These are phyloP conservation scores for Emericellopsis terricola DNA, from an alignment of 495 filamentous ascomycete genomes.

Conservation along the genomic window DNA sequence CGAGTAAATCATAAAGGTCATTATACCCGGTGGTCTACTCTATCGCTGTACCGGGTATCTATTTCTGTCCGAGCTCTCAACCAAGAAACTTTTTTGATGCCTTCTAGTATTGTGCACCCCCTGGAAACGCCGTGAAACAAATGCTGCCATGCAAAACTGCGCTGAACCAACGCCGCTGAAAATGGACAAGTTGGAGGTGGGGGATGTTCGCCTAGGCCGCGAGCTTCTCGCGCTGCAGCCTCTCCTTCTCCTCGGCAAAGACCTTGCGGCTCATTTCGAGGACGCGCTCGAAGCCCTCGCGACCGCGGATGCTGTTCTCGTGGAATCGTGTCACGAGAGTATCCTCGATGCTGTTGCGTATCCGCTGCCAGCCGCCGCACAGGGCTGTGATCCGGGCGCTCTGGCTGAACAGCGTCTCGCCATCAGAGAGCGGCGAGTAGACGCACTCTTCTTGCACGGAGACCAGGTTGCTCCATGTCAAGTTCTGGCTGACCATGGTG, in stretches of 20 bases:
- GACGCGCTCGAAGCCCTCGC: conserved; percentile 86
- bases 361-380: conserved; percentile 88
- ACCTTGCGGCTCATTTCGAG: conserved; percentile 85
- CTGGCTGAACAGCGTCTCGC: conserved; percentile 66
- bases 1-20: not conserved
- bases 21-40: not conserved
- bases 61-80: not conserved
- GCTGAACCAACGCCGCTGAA: too few species aligned
- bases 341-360: conserved; percentile 87
- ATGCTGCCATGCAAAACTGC: too few species aligned
- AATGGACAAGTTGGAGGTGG: not conserved
- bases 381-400: conserved; percentile 83
- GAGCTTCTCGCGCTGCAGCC: conserved; percentile 8
- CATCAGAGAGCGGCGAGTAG: conserved; percentile 45
- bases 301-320: conserved; percentile 77
- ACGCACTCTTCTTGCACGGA: conserved; percentile 77
- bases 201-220: not conserved
- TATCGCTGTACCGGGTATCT: not conserved
- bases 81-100: not conserved
- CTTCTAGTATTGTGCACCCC: not conserved
- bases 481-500: conserved; percentile 83
- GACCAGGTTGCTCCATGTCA: conserved; percentile 77
- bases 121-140: not conserved
- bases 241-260: conserved; percentile 72
- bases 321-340: conserved; percentile 72